Evolutionary conservation across 2,329 filamentous ascomycete genomes (phyloP).

Genomic region (Stenocarpella maydis): DNA sequence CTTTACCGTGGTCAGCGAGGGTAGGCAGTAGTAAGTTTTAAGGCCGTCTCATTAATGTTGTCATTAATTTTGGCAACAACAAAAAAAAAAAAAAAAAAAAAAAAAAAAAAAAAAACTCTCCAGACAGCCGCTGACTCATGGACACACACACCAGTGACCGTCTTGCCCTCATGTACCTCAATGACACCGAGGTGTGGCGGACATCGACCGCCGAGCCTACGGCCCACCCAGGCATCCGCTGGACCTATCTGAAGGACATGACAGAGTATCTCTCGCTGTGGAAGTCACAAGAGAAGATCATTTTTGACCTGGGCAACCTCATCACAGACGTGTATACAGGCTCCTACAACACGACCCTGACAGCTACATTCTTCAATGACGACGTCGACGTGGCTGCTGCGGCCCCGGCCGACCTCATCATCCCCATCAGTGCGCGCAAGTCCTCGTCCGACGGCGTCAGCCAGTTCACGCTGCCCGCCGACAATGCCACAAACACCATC

Average conservation of each 20-base stretch:
- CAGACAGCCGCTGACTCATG: conserved; percentile 8
- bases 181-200: conserved; percentile 81
- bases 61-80: too few species aligned
- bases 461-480: conserved; percentile 64
- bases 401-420: conserved; percentile 56
- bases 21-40: conserved; percentile 69
- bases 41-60: too few species aligned
- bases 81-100: too few species aligned
- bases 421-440: conserved; percentile 64
- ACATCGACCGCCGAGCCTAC: conserved; percentile 86
- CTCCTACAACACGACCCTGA: conserved; percentile 76
- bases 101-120: too few species aligned
- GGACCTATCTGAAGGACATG: conserved; percentile 83
- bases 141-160: conserved; percentile 59
- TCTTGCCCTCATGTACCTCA: conserved; percentile 77
- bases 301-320: conserved; percentile 82
- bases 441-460: conserved; percentile 62
- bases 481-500: conserved; percentile 64
- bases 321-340: conserved; percentile 77
- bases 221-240: conserved; percentile 69
- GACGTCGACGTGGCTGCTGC: conserved; percentile 48
- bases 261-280: conserved; percentile 75
- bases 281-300: conserved; percentile 73
- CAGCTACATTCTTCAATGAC: conserved; percentile 72
- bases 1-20: conserved; percentile 75